Evolutionary conservation across 83 land plant genomes (phyloP).

Genomic region (Picea mariana): DNA sequence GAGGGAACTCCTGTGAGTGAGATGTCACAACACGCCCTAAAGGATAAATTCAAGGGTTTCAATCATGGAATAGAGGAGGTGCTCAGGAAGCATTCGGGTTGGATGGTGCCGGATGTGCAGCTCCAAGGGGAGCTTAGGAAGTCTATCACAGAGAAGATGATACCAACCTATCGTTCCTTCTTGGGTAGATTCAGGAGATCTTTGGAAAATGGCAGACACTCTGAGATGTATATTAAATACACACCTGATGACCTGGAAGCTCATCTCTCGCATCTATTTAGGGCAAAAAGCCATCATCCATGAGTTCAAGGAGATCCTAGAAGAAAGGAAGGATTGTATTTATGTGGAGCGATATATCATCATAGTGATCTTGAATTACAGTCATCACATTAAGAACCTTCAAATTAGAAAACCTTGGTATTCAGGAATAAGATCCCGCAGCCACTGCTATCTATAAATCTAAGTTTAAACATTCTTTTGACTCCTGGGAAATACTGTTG

Average conservation of each 20-base stretch:
- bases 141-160: conserved; percentile 66
- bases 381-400: too few relatives aligned
- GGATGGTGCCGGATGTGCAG: conserved; percentile 78
- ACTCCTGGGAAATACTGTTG: too few relatives aligned
- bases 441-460: too few relatives aligned
- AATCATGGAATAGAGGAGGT: conserved; percentile 69
- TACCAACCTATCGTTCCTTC: conserved; percentile 69
- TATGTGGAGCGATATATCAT: too few relatives aligned
- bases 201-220: conserved; percentile 52
- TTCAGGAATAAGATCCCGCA: too few relatives aligned
- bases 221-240: conserved; percentile 68
- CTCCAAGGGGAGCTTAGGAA: conserved; percentile 72
- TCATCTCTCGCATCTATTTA: conserved; percentile 60
- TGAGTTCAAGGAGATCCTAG: too few relatives aligned
- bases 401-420: too few relatives aligned
- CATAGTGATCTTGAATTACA: too few relatives aligned
- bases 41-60: conserved; percentile 78
- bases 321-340: too few relatives aligned
- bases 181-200: conserved; percentile 45
- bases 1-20: conserved; percentile 38
- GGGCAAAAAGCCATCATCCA: conserved; percentile 2
- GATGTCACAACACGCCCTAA: conserved; percentile 49
- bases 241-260: conserved; percentile 74
- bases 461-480: too few relatives aligned
- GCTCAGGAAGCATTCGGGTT: conserved; percentile 59